Percentiles rank a stretch among this genome's conserved stretches.
Conservation (phyloP, 176 grass and related monocot species). For the Saccharum officinarum region DNA sequence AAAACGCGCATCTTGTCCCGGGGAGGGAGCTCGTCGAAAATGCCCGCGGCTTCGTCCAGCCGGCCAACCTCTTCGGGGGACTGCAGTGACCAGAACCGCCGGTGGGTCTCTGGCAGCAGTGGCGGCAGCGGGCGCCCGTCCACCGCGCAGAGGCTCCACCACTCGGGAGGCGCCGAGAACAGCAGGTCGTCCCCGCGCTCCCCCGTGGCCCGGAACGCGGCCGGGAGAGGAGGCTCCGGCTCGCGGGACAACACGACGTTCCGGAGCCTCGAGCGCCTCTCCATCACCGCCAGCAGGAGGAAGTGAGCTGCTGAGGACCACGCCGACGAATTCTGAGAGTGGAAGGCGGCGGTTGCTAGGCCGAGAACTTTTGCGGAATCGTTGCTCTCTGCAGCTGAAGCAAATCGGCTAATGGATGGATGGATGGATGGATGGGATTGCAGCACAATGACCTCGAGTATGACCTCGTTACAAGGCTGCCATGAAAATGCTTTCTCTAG, state of each 20-base stretch:
- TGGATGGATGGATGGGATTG: not conserved
- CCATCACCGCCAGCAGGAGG: conserved; percentile 67
- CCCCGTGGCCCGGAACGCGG: conserved; percentile 20
- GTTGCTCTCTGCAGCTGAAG: not conserved
- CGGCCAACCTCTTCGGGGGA: conserved; percentile 60
- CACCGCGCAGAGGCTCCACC: conserved; percentile 66
- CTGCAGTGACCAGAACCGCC: conserved; percentile 44
- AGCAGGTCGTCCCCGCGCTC: conserved; percentile 39
- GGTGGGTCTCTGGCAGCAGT: conserved; percentile 46
- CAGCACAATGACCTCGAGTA: not conserved
- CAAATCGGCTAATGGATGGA: not conserved
- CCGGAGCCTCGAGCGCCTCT: conserved; percentile 71
- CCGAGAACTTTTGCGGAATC: not conserved
- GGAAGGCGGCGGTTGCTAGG: not conserved
- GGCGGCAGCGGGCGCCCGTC: conserved; percentile 54
- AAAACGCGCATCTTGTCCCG: conserved; percentile 50
- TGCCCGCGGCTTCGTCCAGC: conserved; percentile 41
- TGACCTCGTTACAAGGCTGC: not conserved
- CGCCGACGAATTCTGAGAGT: not conserved
- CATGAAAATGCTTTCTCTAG: not conserved
- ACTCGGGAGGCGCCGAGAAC: conserved; percentile 52
- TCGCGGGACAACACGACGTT: conserved; percentile 49
- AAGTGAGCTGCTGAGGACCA: conserved; percentile 45
- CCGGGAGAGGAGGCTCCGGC: conserved; percentile 10
- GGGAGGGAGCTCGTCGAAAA: conserved; percentile 63